Evolutionary conservation across 148 eudicot genomes (phyloP).

Genomic region (Arctostaphylos glauca): DNA sequence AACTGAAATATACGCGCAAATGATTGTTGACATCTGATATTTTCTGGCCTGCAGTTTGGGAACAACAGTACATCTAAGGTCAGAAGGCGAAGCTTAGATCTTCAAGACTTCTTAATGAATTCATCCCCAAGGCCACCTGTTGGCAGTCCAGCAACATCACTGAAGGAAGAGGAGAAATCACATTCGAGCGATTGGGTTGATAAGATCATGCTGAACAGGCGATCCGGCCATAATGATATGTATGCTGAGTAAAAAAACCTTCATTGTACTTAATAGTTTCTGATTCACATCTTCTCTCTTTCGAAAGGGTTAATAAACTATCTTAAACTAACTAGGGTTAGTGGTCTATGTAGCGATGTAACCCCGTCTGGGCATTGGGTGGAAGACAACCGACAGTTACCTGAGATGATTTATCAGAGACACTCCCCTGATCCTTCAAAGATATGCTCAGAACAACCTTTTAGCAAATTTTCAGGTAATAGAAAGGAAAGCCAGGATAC

Average conservation of each 20-base stretch:
- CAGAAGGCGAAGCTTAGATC: slow-evolving; percentile 65
- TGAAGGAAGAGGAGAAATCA: slow-evolving; percentile 35
- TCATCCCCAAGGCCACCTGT: slow-evolving; percentile 45
- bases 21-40: not conserved
- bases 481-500: slow-evolving; percentile 32
- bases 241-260: not conserved
- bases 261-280: not conserved
- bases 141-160: slow-evolving; percentile 23
- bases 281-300: not conserved
- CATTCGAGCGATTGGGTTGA: slow-evolving; percentile 49
- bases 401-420: slow-evolving; percentile 30
- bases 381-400: slow-evolving; percentile 31
- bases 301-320: not conserved
- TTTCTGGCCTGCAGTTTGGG: slow-evolving; percentile 30
- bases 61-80: slow-evolving; percentile 26
- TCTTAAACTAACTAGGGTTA: slow-evolving; percentile 9
- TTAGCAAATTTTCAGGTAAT: slow-evolving; percentile 13
- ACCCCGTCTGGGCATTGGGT: slow-evolving; percentile 26
- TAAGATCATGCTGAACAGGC: slow-evolving; percentile 33
- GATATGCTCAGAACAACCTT: slow-evolving; percentile 30
- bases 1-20: not conserved
- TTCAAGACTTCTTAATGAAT: slow-evolving; percentile 40
- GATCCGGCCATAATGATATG: slow-evolving; percentile 7
- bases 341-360: slow-evolving; percentile 26
- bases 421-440: slow-evolving; percentile 23